A percentile compares a stretch with the other conserved stretches of the same genome.
Conservation (phyloP, 139 green algal genomes). For the Chlorella ohadii region DNA sequence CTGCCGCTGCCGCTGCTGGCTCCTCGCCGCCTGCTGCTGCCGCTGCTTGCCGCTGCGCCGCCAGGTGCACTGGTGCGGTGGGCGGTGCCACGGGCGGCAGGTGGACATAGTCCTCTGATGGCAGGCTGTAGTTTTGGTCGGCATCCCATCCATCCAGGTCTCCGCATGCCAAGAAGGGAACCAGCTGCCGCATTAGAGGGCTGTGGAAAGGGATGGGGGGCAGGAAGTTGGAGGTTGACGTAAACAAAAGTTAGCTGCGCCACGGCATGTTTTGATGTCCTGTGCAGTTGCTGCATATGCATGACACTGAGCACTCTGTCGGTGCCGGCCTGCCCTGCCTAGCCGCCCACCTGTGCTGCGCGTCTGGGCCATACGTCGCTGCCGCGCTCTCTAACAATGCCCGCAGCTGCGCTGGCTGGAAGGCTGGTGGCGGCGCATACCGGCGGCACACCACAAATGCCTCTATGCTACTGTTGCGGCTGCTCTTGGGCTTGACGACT, state of each 20-base stretch:
- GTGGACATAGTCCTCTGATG: slow-evolving; percentile 47
- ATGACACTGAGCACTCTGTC: no score
- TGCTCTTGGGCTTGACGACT: slow-evolving; percentile 94
- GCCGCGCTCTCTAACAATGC: slow-evolving; percentile 57
- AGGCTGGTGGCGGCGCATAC: slow-evolving; percentile 76
- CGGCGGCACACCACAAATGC: slow-evolving; percentile 95
- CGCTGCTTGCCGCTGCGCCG: neutral
- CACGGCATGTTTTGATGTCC: no score
- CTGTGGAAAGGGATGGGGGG: no score
- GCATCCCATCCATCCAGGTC: slow-evolving; percentile 93
- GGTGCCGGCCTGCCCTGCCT: no score
- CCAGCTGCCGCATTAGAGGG: slow-evolving; percentile 44
- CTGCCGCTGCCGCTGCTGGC: neutral
- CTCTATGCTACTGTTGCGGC: slow-evolving; percentile 94
- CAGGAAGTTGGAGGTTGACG: no score
- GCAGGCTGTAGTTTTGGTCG: slow-evolving; percentile 88
- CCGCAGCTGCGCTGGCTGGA: slow-evolving; percentile 64
- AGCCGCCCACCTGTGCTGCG: slow-evolving; percentile 22
- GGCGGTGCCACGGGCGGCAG: slow-evolving; percentile 89
- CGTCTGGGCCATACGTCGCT: slow-evolving; percentile 4
- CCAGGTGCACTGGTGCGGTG: slow-evolving; percentile 68
- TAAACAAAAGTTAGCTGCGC: no score
- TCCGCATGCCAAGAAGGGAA: slow-evolving; percentile 96
- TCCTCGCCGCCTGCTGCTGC: neutral
- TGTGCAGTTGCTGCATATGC: no score